These are phyloP conservation scores for Fusarium marasasianum DNA, from an alignment of 2,329 filamentous ascomycete genomes.

Conservation along the genomic window DNA sequence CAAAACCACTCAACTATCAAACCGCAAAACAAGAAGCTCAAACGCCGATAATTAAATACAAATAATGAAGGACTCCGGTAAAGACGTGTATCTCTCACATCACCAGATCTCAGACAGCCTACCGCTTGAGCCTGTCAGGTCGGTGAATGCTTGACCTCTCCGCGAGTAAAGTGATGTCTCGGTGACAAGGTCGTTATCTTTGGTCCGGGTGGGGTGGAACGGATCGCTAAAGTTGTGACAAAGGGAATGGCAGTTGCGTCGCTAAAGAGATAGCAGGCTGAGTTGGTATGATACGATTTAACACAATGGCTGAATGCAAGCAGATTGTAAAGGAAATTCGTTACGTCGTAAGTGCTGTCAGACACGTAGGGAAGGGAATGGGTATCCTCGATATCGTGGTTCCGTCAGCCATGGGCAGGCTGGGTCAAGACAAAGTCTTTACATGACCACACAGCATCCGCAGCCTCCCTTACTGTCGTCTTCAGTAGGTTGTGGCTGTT, in stretches of 20 bases:
- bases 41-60: constrained; percentile 44
- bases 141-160: constrained; percentile 26
- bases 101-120: constrained; percentile 18
- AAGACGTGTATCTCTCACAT: constrained; percentile 12
- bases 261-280: constrained; percentile 40
- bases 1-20: constrained; percentile 14
- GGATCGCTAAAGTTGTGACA: constrained; percentile 37
- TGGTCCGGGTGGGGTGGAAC: constrained; percentile 24
- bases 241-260: constrained; percentile 43
- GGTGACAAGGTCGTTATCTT: constrained; percentile 26
- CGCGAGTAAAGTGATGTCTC: constrained; percentile 12
- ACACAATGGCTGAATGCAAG: constrained; percentile 46
- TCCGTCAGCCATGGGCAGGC: background rate
- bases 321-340: constrained; percentile 43
- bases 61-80: constrained; percentile 25
- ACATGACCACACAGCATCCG: constrained; percentile 64
- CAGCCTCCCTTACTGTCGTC: constrained; percentile 56
- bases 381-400: constrained; percentile 17
- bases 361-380: constrained; percentile 25
- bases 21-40: constrained; percentile 22
- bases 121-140: constrained; percentile 29
- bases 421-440: constrained; percentile 18
- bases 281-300: constrained; percentile 37
- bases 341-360: constrained; percentile 44
- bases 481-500: constrained; percentile 34